Base-by-base conservation (phyloP, 495 filamentous ascomycete species). In the Podospora appendiculata region DNA sequence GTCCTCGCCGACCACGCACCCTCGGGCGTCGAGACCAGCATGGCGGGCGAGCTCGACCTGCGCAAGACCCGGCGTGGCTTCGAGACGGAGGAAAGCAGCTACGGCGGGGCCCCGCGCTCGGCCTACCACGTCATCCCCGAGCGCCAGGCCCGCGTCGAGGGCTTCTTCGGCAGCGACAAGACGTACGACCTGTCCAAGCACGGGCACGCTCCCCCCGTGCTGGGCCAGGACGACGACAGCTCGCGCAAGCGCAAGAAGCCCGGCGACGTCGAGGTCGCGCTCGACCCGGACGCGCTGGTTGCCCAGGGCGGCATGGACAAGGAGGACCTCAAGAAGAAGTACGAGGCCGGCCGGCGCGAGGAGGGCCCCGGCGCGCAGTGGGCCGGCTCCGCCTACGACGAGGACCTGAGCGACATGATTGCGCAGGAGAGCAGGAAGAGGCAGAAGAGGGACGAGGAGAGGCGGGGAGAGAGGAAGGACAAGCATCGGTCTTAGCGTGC, bases 331-430 rank as follows among this genome's bases (percentile, higher is more conserved):
- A 60, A 62, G 47, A 61, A 62, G 58, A 72, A 83, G 62, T 98
- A 91, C 59, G 91, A 97, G 54, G 79, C 81, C 10, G 77, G 87
- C 54, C 79, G 82, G 62, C 79, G 87, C 56, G 83, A 88, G 63
- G 81, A 91, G 54, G 79, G 81, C 32, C 54, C 68, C 4, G 74
- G 74, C 8, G 79, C 85, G 13, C 77, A 84, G 55, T 93, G 89
- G 83, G 40, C 42, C 82, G 43, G 36, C n/a, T 47, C 34, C 14
- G 25, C 25, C 5, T 89, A 91, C 68, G 88, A 95, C 66, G 93
- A 97, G 61, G 93, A 96, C 66, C 69, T 98, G 45, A 94, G 85
- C 64, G 87, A 95, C 62, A 96, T 98, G 92, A 96, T 97, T 75
- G 90, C 89, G 34, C 84, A 86, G 56, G 93, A 97, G 70, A 90